Evolutionary conservation across 805 yeast species (phyloP).

Genomic region (Metschnikowia peoriensis): DNA sequence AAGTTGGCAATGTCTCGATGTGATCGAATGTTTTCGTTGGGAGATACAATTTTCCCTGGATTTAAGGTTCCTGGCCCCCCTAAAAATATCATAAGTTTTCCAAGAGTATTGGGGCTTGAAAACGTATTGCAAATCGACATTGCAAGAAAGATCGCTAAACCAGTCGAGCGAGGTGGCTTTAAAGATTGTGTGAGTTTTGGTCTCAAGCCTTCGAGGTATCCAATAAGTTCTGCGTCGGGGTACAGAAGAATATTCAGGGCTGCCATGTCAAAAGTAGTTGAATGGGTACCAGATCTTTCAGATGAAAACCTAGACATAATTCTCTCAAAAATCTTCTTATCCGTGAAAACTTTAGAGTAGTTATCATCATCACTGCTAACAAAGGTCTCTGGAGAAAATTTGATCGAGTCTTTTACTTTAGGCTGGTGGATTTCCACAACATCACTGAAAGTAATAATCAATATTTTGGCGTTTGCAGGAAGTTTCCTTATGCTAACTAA

Average conservation of each 20-base stretch:
- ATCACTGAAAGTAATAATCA: constrained; percentile 31
- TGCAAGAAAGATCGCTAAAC: constrained; percentile 31
- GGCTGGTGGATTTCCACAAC: constrained; percentile 24
- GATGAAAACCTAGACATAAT: not conserved
- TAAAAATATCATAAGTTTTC: constrained; percentile 29
- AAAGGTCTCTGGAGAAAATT: not conserved
- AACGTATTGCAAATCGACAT: constrained; percentile 21
- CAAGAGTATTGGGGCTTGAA: constrained; percentile 24
- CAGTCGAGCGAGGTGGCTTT: constrained; percentile 36
- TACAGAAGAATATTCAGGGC: constrained; percentile 5
- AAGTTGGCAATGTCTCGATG: constrained; percentile 35
- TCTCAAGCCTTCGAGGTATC: constrained; percentile 14
- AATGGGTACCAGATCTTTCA: not conserved
- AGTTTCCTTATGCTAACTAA: constrained; percentile 16
- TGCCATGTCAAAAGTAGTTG: not conserved
- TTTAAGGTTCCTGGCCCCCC: constrained; percentile 39
- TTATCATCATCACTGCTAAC: not conserved
- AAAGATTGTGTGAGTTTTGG: constrained; percentile 27
- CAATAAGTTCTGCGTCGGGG: constrained; percentile 9
- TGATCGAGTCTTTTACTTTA: not conserved
- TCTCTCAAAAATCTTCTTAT: not conserved
- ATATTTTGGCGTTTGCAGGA: constrained; percentile 18
- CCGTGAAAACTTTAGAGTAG: not conserved
- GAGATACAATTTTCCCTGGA: constrained; percentile 35
- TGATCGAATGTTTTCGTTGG: constrained; percentile 25